Conservation (phyloP, 805 yeast species). For the Cyberlindnera xishuangbannaensis region DNA sequence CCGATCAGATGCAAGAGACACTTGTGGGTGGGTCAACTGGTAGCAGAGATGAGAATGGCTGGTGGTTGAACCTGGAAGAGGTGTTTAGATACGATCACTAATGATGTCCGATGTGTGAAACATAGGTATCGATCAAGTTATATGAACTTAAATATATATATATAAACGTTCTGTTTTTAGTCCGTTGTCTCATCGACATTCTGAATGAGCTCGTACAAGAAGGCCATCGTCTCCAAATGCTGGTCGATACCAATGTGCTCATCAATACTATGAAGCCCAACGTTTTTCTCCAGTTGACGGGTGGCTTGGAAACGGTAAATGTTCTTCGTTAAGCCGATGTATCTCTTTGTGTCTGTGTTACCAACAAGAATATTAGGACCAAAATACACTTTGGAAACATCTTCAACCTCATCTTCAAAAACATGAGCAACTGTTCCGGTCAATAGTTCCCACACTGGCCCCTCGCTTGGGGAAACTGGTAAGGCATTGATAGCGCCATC, state of each 20-base stretch:
- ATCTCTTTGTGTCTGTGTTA: conserved; percentile 65
- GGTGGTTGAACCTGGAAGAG: conserved; percentile 35
- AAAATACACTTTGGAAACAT: conserved; percentile 41
- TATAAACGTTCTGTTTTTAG: too few species aligned
- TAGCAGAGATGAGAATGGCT: conserved; percentile 32
- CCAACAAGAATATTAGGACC: conserved; percentile 46
- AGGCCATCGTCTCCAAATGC: conserved; percentile 48
- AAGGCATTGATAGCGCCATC: conserved; percentile 16
- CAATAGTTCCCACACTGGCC: conserved; percentile 18
- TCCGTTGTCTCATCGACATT: conserved; percentile 37
- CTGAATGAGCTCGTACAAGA: conserved; percentile 43
- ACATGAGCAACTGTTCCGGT: conserved; percentile 15
- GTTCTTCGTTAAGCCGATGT: conserved; percentile 55
- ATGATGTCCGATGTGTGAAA: too few species aligned
- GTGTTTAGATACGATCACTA: conserved; percentile 33
- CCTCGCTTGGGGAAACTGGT: conserved; percentile 13
- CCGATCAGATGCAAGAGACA: conserved; percentile 35
- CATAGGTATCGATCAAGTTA: too few species aligned
- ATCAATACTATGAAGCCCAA: conserved; percentile 48
- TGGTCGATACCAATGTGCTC: conserved; percentile 46
- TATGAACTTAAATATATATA: too few species aligned
- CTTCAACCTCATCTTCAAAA: conserved; percentile 32
- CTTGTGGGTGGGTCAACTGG: conserved; percentile 33
- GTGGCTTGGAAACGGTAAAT: conserved; percentile 60
- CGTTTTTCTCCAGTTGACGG: conserved; percentile 27